Percentiles rank a stretch among this genome's conserved stretches.
Evolutionary conservation across 2,329 filamentous ascomycete genomes (phyloP).

Genomic region (Ilyonectria robusta): DNA sequence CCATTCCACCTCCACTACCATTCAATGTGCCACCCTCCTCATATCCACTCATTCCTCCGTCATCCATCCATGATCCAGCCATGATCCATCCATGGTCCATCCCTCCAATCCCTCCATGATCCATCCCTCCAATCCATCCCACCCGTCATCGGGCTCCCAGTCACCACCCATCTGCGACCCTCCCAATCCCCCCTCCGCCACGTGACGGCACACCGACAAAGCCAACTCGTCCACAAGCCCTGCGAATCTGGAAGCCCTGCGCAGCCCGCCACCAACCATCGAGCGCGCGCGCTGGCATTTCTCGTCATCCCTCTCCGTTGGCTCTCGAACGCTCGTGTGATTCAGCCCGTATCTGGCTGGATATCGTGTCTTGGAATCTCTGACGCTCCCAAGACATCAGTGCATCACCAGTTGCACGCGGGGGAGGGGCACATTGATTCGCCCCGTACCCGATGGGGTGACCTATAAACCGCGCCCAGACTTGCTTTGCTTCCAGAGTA

Average conservation of each 20-base stretch:
- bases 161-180: slow-evolving; percentile 25
- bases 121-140: slow-evolving; percentile 19
- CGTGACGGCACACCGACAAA: slow-evolving; percentile 49
- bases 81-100: slow-evolving; percentile 16
- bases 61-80: not conserved
- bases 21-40: not conserved
- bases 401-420: slow-evolving; percentile 41
- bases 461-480: slow-evolving; percentile 41
- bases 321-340: slow-evolving; percentile 38
- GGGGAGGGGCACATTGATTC: slow-evolving; percentile 44
- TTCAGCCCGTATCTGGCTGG: slow-evolving; percentile 36
- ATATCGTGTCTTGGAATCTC: slow-evolving; percentile 31
- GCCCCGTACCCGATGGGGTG: slow-evolving; percentile 44
- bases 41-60: not conserved
- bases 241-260: not conserved
- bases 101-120: slow-evolving; percentile 15
- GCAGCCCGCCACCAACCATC: slow-evolving; percentile 36
- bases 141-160: slow-evolving; percentile 16
- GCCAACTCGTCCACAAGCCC: slow-evolving; percentile 32
- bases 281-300: slow-evolving; percentile 24
- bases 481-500: slow-evolving; percentile 38
- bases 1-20: not conserved
- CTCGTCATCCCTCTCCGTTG: slow-evolving; percentile 20
- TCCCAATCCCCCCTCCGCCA: slow-evolving; percentile 33
- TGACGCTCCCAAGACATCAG: slow-evolving; percentile 40